Percentiles rank a stretch among this genome's conserved stretches.
Evolutionary conservation across 495 filamentous ascomycete genomes (phyloP).

Genomic region (Aspergillus avenaceus): DNA sequence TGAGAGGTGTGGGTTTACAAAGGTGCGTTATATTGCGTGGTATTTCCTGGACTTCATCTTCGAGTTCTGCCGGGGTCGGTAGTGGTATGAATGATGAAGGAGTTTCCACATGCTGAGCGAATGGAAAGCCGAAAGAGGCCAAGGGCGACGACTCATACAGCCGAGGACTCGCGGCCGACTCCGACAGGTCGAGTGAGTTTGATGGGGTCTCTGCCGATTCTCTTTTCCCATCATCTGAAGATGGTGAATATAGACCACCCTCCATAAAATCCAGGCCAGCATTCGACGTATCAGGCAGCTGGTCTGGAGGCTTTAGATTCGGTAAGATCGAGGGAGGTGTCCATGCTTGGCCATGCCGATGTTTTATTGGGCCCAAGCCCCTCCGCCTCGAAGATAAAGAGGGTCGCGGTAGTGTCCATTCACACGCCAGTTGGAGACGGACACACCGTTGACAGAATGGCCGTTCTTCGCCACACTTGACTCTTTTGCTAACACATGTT

Average conservation of each 20-base stretch:
- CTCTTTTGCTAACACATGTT: slow-evolving; percentile 6
- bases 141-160: not conserved
- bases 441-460: slow-evolving; percentile 10
- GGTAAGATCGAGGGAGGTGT: slow-evolving; percentile 7
- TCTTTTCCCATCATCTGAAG: not conserved
- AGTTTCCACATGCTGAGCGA: not conserved
- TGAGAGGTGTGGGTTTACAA: too few species aligned
- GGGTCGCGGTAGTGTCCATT: slow-evolving; percentile 6
- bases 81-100: not conserved
- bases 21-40: too few species aligned
- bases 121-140: not conserved
- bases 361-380: slow-evolving; percentile 13
- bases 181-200: not conserved
- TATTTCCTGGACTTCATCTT: not conserved
- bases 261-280: not conserved
- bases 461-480: slow-evolving; percentile 16
- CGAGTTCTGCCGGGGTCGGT: not conserved
- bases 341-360: slow-evolving; percentile 5
- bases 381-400: slow-evolving; percentile 8
- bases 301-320: not conserved
- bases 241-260: not conserved
- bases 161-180: not conserved
- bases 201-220: not conserved
- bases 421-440: slow-evolving; percentile 3
- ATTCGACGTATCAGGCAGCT: not conserved